These are phyloP conservation scores for Penicillium concentricum DNA, from an alignment of 2,329 filamentous ascomycete genomes.

Conservation along the genomic window DNA sequence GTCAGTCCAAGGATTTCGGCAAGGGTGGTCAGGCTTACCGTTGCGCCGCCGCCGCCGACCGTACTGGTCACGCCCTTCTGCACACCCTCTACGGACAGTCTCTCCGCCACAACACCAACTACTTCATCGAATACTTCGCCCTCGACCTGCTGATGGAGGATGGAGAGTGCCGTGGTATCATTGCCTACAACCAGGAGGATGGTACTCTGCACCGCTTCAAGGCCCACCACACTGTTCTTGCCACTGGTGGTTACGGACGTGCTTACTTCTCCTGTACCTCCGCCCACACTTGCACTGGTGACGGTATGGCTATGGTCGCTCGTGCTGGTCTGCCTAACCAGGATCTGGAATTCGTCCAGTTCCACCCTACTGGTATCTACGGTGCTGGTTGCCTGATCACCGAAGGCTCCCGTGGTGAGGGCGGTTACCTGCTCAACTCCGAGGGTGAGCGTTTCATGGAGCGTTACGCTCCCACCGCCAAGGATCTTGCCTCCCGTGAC, in stretches of 20 bases:
- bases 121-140: constrained; percentile 99
- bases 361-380: constrained; percentile 99
- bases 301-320: constrained; percentile 99
- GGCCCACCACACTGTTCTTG: constrained; percentile 92
- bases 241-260: constrained; percentile 95
- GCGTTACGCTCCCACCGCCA: constrained; percentile 93
- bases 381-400: constrained; percentile 97
- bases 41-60: constrained; percentile 92
- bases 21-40: constrained; percentile 98
- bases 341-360: constrained; percentile 99
- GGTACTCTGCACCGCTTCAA: constrained; percentile 96
- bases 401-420: constrained; percentile 95
- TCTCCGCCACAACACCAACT: constrained; percentile 96
- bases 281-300: constrained; percentile 96
- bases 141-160: constrained; percentile 97
- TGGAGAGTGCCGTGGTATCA: constrained; percentile 91
- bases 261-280: constrained; percentile 98
- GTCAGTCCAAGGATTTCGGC: constrained; percentile 90
- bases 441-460: constrained; percentile 99
- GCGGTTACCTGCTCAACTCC: constrained; percentile 94
- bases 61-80: constrained; percentile 94
- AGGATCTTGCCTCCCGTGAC: constrained; percentile 94
- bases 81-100: constrained; percentile 99
- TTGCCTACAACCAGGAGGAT: constrained; percentile 98
- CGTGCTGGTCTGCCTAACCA: constrained; percentile 97